These are phyloP conservation scores for Fusarium sp. DNA, from an alignment of 2,329 filamentous ascomycete species.

Conservation along the genomic window DNA sequence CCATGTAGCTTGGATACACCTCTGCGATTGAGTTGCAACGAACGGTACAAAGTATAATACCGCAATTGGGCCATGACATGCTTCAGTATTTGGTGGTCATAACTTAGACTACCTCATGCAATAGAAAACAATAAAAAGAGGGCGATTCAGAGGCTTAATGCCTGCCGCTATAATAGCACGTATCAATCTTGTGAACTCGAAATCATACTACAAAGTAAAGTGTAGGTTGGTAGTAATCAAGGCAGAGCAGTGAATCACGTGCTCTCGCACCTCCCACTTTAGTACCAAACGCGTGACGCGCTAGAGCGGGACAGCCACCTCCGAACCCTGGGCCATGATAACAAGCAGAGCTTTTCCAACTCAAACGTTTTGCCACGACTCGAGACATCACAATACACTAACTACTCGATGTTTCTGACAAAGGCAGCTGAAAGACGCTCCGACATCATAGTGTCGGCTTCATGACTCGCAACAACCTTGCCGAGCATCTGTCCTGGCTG, in stretches of 20 bases:
- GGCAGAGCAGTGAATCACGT: constrained; percentile 36
- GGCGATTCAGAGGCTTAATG: not conserved
- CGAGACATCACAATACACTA: constrained; percentile 10
- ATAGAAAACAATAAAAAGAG: not conserved
- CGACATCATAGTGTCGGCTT: constrained; percentile 50
- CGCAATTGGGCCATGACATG: not conserved
- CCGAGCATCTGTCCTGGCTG: constrained; percentile 67
- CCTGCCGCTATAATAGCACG: not conserved
- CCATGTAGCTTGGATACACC: not conserved
- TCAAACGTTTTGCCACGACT: constrained; percentile 9
- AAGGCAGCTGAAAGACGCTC: constrained; percentile 34
- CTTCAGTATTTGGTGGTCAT: not conserved
- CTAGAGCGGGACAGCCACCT: constrained; percentile 27
- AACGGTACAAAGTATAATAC: not conserved
- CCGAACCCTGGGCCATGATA: constrained; percentile 31
- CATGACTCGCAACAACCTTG: constrained; percentile 71
- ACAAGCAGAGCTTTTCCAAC: constrained; percentile 30
- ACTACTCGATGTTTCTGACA: constrained; percentile 39
- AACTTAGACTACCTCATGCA: not conserved
- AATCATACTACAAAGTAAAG: not conserved
- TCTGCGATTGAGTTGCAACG: not conserved
- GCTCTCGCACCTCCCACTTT: constrained; percentile 43
- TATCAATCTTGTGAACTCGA: not conserved
- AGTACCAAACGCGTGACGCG: constrained; percentile 48
- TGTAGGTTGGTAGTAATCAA: not conserved